Conservation (phyloP, 768 basidiomycete species). For the Austroboletus festivus region DNA sequence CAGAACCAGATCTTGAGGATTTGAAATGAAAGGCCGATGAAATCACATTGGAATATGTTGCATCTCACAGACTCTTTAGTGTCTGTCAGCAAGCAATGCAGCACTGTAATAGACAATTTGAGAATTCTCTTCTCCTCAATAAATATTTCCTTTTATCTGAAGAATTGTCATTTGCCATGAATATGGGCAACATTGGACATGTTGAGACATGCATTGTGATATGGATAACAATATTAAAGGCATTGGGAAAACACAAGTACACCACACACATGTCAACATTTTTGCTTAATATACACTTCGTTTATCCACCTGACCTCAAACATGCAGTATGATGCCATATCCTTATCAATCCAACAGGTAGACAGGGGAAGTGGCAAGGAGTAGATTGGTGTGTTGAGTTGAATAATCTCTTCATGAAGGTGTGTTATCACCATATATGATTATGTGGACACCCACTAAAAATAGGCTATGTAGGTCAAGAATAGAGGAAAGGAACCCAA, state of each 20-base stretch:
- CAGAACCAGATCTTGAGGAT: slow-evolving; percentile 25
- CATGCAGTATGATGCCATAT: neutral
- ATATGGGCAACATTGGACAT: slow-evolving; percentile 31
- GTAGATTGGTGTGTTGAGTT: slow-evolving; percentile 42
- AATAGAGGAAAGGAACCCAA: slow-evolving; percentile 1
- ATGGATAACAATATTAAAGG: slow-evolving; percentile 31
- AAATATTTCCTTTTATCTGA: neutral
- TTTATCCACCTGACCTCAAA: neutral
- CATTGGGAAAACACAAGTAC: slow-evolving; percentile 36
- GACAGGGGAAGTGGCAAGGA: slow-evolving; percentile 25
- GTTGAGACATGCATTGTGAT: slow-evolving; percentile 23
- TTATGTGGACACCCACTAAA: too few relatives aligned
- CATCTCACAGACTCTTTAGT: neutral
- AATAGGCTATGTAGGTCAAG: neutral
- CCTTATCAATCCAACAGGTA: slow-evolving; percentile 37
- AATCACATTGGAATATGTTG: neutral
- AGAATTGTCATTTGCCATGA: slow-evolving; percentile 26
- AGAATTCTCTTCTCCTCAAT: neutral
- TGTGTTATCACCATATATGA: slow-evolving; percentile 5
- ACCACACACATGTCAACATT: slow-evolving; percentile 28
- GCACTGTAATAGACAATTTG: neutral
- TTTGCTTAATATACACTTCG: neutral
- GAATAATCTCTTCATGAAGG: slow-evolving; percentile 45
- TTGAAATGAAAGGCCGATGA: slow-evolving; percentile 18
- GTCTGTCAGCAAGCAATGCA: neutral